Conservation (phyloP, 2,329 filamentous ascomycete species). For the Parastagonospora avenae region DNA sequence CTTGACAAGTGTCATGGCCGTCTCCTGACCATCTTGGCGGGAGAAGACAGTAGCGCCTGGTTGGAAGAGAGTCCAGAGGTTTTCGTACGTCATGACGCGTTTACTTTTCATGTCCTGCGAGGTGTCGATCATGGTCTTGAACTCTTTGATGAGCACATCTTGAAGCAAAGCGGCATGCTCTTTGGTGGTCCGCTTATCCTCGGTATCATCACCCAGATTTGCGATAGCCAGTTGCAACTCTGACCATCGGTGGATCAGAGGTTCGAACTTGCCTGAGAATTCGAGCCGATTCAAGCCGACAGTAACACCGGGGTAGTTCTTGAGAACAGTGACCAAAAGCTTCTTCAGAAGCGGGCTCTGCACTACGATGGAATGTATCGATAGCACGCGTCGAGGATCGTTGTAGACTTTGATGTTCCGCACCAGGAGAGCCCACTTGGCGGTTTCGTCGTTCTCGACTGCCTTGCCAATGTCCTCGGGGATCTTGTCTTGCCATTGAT, state of each 20-base stretch:
- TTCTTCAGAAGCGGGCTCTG: slow-evolving; percentile 68
- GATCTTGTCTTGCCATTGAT: slow-evolving; percentile 43
- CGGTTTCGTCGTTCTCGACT: slow-evolving; percentile 66
- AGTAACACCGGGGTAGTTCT: slow-evolving; percentile 66
- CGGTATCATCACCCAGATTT: slow-evolving; percentile 31
- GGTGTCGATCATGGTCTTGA: slow-evolving; percentile 48
- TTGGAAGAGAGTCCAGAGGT: slow-evolving; percentile 53
- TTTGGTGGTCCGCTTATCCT: slow-evolving; percentile 38
- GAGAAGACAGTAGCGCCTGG: slow-evolving; percentile 39
- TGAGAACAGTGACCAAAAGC: slow-evolving; percentile 61
- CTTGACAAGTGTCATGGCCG: slow-evolving; percentile 35
- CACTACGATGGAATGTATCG: slow-evolving; percentile 67
- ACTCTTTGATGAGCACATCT: slow-evolving; percentile 47
- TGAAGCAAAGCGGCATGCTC: slow-evolving; percentile 48
- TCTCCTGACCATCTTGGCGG: slow-evolving; percentile 46
- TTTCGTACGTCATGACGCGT: slow-evolving; percentile 49
- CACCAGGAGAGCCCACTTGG: slow-evolving; percentile 59
- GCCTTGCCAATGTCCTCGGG: slow-evolving; percentile 38
- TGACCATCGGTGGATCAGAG: slow-evolving; percentile 70
- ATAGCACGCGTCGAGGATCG: slow-evolving; percentile 64
- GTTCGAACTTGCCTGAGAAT: slow-evolving; percentile 65
- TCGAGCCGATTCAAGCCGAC: slow-evolving; percentile 66
- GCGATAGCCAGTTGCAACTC: slow-evolving; percentile 39
- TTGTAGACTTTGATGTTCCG: slow-evolving; percentile 50
- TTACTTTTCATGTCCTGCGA: slow-evolving; percentile 49